phyloP scores from a whole-genome alignment of 352 stramenopile genomes.

The Globisporangium nodosum region DNA sequence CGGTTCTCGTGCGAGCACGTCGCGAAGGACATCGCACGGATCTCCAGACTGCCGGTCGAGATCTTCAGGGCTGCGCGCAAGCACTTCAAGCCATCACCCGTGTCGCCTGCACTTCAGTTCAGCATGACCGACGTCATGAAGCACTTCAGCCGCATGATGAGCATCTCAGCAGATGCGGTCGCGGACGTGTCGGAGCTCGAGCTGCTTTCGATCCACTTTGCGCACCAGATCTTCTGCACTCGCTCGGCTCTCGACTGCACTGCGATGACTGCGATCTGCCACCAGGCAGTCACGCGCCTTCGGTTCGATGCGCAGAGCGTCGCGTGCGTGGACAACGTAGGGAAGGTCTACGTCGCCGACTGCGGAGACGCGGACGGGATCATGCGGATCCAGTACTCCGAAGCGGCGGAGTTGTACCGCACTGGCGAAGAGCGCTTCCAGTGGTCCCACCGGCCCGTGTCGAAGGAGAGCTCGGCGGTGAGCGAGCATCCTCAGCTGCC shows the following conservation, averaged over 20 bases:
- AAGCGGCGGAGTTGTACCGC: conserved; percentile 33
- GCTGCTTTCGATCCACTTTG: conserved; percentile 30
- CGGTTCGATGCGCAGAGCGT: conserved; percentile 26
- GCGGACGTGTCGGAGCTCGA: conserved; percentile 34
- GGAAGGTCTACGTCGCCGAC: conserved; percentile 37
- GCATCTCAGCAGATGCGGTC: conserved; percentile 18
- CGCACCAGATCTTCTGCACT: conserved; percentile 21
- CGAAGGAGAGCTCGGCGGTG: conserved; percentile 15
- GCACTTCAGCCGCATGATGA: conserved; percentile 45
- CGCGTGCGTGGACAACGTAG: conserved; percentile 16
- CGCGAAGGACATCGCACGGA: conserved; percentile 11
- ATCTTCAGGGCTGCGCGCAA: conserved; percentile 24
- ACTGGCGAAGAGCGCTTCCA: conserved; percentile 55
- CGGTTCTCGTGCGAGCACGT: conserved; percentile 15
- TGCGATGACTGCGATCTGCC: neutral
- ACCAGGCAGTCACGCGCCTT: conserved; percentile 26
- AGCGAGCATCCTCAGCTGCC: neutral
- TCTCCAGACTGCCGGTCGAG: conserved; percentile 39
- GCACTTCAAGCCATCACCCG: conserved; percentile 21
- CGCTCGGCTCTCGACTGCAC: neutral
- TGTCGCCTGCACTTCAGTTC: conserved; percentile 35
- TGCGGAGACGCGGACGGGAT: conserved; percentile 39
- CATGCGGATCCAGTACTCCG: conserved; percentile 20
- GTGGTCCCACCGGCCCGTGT: conserved; percentile 41
- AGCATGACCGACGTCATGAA: conserved; percentile 38